Percentiles rank a stretch among this genome's conserved stretches.
These are phyloP conservation scores for Voacanga thouarsii DNA, from an alignment of 257 asterid species.

Conservation along the genomic window DNA sequence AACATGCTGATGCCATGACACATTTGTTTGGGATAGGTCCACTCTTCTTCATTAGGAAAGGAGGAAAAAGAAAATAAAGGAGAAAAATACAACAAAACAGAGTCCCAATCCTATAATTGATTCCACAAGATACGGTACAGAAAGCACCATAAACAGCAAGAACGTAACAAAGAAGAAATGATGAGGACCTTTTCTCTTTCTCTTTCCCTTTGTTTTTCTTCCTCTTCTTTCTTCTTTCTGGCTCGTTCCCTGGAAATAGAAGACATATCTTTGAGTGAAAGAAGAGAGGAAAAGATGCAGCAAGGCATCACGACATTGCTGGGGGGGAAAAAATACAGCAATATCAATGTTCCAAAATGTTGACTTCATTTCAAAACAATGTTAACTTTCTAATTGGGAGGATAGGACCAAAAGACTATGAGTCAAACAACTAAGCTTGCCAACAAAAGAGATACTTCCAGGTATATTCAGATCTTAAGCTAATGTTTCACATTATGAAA, in stretches of 20 bases:
- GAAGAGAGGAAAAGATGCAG: background rate
- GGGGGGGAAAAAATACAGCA: background rate
- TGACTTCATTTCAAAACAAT: background rate
- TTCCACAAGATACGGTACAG: background rate
- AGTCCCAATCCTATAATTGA: background rate
- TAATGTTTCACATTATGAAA: background rate
- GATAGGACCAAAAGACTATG: background rate
- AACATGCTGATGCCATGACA: background rate
- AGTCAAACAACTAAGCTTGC: background rate
- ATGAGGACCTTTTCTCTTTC: conserved; percentile 78
- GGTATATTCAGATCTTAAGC: background rate
- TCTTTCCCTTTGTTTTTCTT: conserved; percentile 79
- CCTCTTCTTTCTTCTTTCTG: conserved; percentile 95
- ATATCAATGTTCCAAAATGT: background rate
- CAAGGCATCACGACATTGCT: background rate
- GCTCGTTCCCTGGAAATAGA: conserved; percentile 68
- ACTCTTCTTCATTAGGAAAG: background rate
- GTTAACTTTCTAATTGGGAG: background rate
- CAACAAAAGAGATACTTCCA: background rate
- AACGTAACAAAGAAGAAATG: conserved; percentile 2
- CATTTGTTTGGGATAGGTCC: background rate
- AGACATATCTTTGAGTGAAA: background rate
- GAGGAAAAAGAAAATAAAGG: background rate
- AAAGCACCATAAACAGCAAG: background rate
- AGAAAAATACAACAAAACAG: background rate